Conservation (phyloP, 2,329 filamentous ascomycete genomes). For the Botrytis squamosa region DNA sequence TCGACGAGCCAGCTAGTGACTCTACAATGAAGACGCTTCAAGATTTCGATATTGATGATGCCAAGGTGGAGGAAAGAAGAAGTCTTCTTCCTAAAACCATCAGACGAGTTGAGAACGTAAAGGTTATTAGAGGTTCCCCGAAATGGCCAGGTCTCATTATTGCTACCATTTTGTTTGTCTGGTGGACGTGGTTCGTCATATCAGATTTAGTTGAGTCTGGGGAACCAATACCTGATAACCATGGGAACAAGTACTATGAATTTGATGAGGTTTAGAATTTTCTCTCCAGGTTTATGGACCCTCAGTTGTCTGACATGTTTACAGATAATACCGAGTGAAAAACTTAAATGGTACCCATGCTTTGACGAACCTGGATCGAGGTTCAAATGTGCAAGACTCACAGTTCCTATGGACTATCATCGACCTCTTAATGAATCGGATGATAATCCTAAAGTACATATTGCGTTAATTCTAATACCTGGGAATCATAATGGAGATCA, state of each 20-base stretch:
- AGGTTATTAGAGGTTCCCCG: neutral
- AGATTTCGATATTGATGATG: slow-evolving; percentile 18
- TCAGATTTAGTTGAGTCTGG: slow-evolving; percentile 1
- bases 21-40: slow-evolving; percentile 12
- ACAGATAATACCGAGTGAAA: slow-evolving; percentile 47
- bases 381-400: slow-evolving; percentile 46
- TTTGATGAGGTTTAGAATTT: slow-evolving; percentile 6
- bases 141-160: slow-evolving; percentile 17
- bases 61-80: slow-evolving; percentile 9
- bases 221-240: neutral
- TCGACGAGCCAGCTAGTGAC: neutral
- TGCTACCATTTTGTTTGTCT: slow-evolving; percentile 19
- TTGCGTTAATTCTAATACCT: slow-evolving; percentile 33
- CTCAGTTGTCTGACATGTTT: neutral
- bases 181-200: slow-evolving; percentile 21
- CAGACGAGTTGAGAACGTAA: neutral
- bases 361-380: slow-evolving; percentile 27
- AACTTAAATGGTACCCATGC: slow-evolving; percentile 48
- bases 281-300: neutral
- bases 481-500: slow-evolving; percentile 29
- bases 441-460: slow-evolving; percentile 35
- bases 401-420: slow-evolving; percentile 49
- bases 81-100: slow-evolving; percentile 18
- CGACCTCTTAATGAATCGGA: slow-evolving; percentile 42
- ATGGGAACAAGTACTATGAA: slow-evolving; percentile 6